Conservation (phyloP, 2,329 filamentous ascomycete species). For the Fonsecaea nubica region DNA sequence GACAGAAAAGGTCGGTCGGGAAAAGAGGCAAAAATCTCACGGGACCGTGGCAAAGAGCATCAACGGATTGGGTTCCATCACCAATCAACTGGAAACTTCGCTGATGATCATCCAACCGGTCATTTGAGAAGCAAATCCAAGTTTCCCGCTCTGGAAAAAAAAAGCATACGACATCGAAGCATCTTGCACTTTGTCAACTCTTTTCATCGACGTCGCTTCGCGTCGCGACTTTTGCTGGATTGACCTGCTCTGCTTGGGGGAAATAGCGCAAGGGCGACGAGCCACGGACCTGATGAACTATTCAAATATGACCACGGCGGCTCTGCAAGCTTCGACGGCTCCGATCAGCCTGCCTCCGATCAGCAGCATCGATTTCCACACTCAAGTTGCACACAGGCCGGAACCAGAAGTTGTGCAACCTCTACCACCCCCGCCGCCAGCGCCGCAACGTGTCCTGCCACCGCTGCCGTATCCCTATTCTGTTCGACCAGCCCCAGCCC, state of each 20-base stretch:
- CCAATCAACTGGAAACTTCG: slow-evolving; percentile 17
- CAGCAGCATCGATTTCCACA: slow-evolving; percentile 40
- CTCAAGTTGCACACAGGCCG: slow-evolving; percentile 34
- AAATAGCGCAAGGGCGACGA: slow-evolving; percentile 28
- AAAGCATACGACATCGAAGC: neutral
- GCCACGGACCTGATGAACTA: slow-evolving; percentile 36
- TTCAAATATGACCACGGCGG: slow-evolving; percentile 36
- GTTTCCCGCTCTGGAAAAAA: neutral
- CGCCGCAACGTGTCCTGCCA: slow-evolving; percentile 38
- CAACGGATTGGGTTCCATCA: neutral
- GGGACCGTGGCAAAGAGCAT: slow-evolving; percentile 1
- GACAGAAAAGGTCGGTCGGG: neutral
- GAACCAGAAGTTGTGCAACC: slow-evolving; percentile 39
- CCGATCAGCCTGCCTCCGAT: slow-evolving; percentile 41
- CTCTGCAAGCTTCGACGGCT: slow-evolving; percentile 35
- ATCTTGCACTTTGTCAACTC: slow-evolving; percentile 3
- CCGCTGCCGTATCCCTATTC: slow-evolving; percentile 39
- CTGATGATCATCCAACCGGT: slow-evolving; percentile 14
- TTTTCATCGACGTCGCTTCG: slow-evolving; percentile 12
- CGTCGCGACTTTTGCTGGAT: slow-evolving; percentile 3
- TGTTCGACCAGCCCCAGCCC: slow-evolving; percentile 36
- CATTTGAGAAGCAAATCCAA: slow-evolving; percentile 8
- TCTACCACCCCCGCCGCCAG: slow-evolving; percentile 38
- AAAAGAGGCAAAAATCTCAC: slow-evolving; percentile 8
- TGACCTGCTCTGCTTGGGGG: slow-evolving; percentile 23